phyloP scores from a whole-genome alignment of 495 filamentous ascomycete species.

The Astrocystis sublimbata region DNA sequence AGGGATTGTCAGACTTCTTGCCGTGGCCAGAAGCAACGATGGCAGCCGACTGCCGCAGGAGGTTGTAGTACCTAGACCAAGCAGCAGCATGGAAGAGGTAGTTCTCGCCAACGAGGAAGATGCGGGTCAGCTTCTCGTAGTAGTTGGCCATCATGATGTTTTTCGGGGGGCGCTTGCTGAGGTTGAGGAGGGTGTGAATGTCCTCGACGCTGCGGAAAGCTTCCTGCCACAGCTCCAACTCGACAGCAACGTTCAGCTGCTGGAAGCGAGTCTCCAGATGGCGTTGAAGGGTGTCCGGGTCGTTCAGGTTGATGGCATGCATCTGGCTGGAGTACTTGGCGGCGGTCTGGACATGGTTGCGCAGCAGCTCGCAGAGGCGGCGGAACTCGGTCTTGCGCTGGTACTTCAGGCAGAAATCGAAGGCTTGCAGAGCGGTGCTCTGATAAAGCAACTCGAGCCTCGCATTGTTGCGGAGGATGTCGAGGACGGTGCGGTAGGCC shows the following conservation, averaged over 20 bases:
- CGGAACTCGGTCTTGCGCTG: constrained; percentile 99
- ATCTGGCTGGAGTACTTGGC: constrained; percentile 99
- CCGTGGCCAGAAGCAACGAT: constrained; percentile 80
- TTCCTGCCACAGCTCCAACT: constrained; percentile 98
- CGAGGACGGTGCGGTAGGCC: constrained; percentile 97
- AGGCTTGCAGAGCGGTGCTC: constrained; percentile 94
- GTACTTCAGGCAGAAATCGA: constrained; percentile 98
- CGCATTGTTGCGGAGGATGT: constrained; percentile 98
- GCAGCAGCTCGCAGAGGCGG: constrained; percentile 92
- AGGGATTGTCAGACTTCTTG: constrained; percentile 91
- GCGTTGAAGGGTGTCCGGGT: constrained; percentile 93
- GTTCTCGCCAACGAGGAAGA: constrained; percentile 98
- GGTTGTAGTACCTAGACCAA: constrained; percentile 95
- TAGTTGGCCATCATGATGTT: constrained; percentile 99
- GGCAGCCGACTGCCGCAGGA: constrained; percentile 87
- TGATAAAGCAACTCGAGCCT: constrained; percentile 97
- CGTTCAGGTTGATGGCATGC: constrained; percentile 98
- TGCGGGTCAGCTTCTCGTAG: constrained; percentile 97
- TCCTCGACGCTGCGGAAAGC: constrained; percentile 98
- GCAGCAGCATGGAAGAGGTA: constrained; percentile 98
- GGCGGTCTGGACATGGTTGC: constrained; percentile 98
- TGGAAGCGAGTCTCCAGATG: constrained; percentile 98
- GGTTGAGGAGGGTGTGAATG: constrained; percentile 95
- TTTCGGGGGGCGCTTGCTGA: constrained; percentile 99
- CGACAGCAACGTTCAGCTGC: constrained; percentile 96